Conservation (phyloP, 1,284 basidiomycete species). For the Fomitopsis schrenkii region DNA sequence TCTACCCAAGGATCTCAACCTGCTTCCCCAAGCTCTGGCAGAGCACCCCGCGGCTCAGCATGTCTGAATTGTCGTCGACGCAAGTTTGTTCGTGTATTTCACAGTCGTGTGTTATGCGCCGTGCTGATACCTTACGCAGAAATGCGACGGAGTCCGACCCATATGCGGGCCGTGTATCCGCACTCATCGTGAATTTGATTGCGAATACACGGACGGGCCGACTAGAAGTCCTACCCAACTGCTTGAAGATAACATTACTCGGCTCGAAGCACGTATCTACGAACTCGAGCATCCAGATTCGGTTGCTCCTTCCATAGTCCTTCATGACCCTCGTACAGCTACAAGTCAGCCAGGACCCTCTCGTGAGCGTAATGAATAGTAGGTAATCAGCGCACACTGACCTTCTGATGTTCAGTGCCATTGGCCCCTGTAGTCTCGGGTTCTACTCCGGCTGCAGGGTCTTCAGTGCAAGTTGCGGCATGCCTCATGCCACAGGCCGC, state of each 20-base stretch:
- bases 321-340: constrained; percentile 10
- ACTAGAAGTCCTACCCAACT: constrained; percentile 26
- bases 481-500: background rate
- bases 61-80: constrained; percentile 30
- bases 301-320: constrained; percentile 14
- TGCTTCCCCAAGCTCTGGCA: background rate
- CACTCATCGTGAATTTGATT: constrained; percentile 25
- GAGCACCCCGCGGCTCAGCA: constrained; percentile 29
- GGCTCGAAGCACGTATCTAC: constrained; percentile 24
- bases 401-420: background rate
- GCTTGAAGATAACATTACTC: constrained; percentile 27
- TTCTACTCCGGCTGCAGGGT: background rate
- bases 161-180: constrained; percentile 29
- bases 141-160: constrained; percentile 26
- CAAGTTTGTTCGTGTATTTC: constrained; percentile 23
- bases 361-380: constrained; percentile 2
- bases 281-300: constrained; percentile 24
- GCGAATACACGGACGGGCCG: constrained; percentile 29
- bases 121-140: constrained; percentile 12
- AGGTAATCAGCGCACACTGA: background rate
- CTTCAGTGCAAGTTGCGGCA: background rate
- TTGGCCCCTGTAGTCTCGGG: constrained; percentile 3
- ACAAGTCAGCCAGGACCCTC: background rate
- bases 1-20: background rate
- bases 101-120: background rate